Base-by-base conservation (phyloP, 257 asterid genomes). In the Apocynum venetum region DNA sequence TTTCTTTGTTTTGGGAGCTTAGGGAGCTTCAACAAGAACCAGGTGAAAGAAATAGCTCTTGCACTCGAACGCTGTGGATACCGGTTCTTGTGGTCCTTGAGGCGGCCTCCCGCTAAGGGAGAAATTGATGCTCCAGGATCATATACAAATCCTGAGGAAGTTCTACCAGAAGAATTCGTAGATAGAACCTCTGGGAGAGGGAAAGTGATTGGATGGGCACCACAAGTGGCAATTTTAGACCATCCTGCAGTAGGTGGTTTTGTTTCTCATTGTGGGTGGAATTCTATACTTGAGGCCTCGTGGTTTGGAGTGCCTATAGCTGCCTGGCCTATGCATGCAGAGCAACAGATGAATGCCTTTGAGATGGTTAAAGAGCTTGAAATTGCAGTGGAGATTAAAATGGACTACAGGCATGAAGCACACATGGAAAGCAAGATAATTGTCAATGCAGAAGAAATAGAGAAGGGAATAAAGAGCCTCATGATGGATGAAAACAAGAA, bases 241-340 rank as follows among this genome's bases (percentile, higher is more conserved):
- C 83, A 82, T 40, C 81, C 81, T 6, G 69, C 86, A 5, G 71
- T 82, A 13, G 86, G 86, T 7, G 86, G 83, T 0, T 82, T 82
- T 38, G 76, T 82, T 4, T 82, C 83, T 0, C 86, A 82, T 20
- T 79, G 86, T 31, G 86, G 86, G 7, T 79, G 86, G 86, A 82
- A 82, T 36, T 82, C 86, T 1, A 75, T 71, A n/a, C 68, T 79
- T 1, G 86, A 82, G 65, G 65, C 81, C 55, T 8, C 65, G 41
- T 83, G 86, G 83, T 80, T 55, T 12, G 86, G 86, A 20, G 83
- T 79, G 76, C 86, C 86, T 2, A n/a, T 79, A 40, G 83, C 83
- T 51, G 76, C 86, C 51, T 83, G 86, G 86, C 86, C 86, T 1
- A 41, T 82, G 75, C 76, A 76, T 38, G 86, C 86, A 1, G 86